phyloP scores from a whole-genome alignment of 2,329 filamentous ascomycete species.

The Paraphaeosphaeria sporulosa region DNA sequence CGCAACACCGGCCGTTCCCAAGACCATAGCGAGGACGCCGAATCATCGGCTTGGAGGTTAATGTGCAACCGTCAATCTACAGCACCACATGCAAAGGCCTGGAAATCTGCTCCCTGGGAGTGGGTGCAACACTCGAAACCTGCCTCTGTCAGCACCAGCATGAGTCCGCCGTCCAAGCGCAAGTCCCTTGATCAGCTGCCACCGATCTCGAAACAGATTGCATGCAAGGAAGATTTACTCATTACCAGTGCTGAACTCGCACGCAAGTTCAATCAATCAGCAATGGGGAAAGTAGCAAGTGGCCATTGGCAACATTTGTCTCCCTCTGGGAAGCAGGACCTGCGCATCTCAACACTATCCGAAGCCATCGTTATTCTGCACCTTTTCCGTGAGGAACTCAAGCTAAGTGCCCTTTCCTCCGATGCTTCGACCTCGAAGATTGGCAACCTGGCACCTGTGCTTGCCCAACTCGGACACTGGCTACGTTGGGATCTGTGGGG shows the following conservation, averaged over 20 bases:
- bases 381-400: conserved; percentile 87
- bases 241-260: conserved; percentile 40
- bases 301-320: conserved; percentile 64
- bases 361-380: conserved; percentile 78
- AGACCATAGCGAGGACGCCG: conserved; percentile 32
- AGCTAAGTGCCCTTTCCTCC: conserved; percentile 71
- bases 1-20: conserved; percentile 35
- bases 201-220: conserved; percentile 37
- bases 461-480: conserved; percentile 85
- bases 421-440: conserved; percentile 56
- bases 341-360: conserved; percentile 65
- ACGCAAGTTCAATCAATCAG: conserved; percentile 44
- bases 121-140: conserved; percentile 43
- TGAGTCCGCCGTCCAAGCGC: conserved; percentile 34
- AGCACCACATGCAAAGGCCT: conserved; percentile 36
- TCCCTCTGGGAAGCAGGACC: conserved; percentile 43
- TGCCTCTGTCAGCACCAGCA: conserved; percentile 24
- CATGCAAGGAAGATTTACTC: conserved; percentile 36
- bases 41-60: conserved; percentile 39
- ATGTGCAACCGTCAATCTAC: conserved; percentile 44
- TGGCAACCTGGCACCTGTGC: conserved; percentile 70
- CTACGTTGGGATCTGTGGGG: conserved; percentile 75
- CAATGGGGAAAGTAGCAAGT: conserved; percentile 50
- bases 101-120: conserved; percentile 42
- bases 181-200: conserved; percentile 20